Base-by-base conservation (phyloP, 2,329 filamentous ascomycete genomes). In the Plenodomus lindquistii region DNA sequence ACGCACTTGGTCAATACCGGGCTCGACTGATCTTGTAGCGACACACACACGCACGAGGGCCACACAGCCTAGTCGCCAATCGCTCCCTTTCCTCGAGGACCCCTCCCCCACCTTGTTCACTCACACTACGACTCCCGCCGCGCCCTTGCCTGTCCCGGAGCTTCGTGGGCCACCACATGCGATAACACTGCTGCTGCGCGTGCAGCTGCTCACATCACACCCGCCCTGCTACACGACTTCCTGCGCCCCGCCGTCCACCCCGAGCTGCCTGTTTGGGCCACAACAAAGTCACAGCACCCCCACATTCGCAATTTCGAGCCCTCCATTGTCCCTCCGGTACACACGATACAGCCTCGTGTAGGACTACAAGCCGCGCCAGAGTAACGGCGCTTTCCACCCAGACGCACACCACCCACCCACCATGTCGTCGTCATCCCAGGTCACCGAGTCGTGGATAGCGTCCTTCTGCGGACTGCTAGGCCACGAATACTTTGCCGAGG, bases 401-500 rank as follows among this genome's bases (percentile, higher is more conserved):
- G 13, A 36, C 36, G 34, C 31, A 44, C 43, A 37, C 6, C 43
- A 37, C 6, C 18, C 21, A 34, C 37, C 34, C 52, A 58, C 37
- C 65, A 83, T 83, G 81, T 82, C 80, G 49, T 80, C 80, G 48
- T 81, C 79, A 21, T 81, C 79, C 35, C 78, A 81, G 58, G 79
- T 81, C 37, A 80, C 81, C 60, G 94, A 99, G 79, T 96, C 92
- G 46, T 99, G 94, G 94, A 97, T 99, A 78, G 88, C 91, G 56
- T 95, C 92, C 49, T 99, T 97, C 74, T 99, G 94, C 79, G 91
- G 90, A 34, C 81, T 97, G 38, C 83, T 97, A 52, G 94, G 94
- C 54, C 94, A 99, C 73, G 94, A 99, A 75, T 99, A 97, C 78
- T 99, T 99, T 74, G 94, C 94, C 55, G 94, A 99, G 78, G 93